Evolutionary conservation across 2,329 filamentous ascomycete genomes (phyloP), one percentile per base, ranked within the genome.

Genomic region (Cryoendolithus antarcticus): DNA sequence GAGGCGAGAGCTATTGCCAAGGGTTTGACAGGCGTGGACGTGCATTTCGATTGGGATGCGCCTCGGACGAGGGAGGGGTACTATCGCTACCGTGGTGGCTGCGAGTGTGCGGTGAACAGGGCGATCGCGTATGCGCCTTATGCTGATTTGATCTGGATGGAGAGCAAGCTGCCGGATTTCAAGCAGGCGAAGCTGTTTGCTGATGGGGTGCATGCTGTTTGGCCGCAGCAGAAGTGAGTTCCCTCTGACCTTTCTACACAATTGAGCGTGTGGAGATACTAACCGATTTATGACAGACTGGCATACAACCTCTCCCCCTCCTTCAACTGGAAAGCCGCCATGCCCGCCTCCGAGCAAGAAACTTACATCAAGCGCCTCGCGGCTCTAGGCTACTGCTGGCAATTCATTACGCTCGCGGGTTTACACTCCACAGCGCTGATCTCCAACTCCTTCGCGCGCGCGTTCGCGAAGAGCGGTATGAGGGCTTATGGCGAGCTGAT

Each of bases 241-340:
- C 5, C 36, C 24, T 29, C 5, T 19, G 3, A 19, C 15, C 5
- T 19, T 21, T 21, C 30, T 10, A 24, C 13, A 13, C 10, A 10
- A n/a, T 6, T 5, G 15, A 21, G 9, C 2, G n/a, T 13, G 7
- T 13, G n/a, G 10, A 6, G 9, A 30, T 35, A 31, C 51, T 46
- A 43, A 46, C 40, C 40, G 30, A 34, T 28, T 19, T 15, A 19
- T 98, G 8, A 10, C 50, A 91, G 84, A 62, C 82, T 98, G 44
- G 82, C 91, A 4, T 98, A 98, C 72, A 98, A 98, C 72, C 81
- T 98, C 48, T 95, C 86, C 0, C 91, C 91, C 24, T 94, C 86
- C 3, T 98, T 98, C 81, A 98, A 98, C 77, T 98, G 91, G 91
- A 96, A 96, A 72, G 74, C 86, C 42, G 91, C 89, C 54, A 95